Percentiles rank a stretch among this genome's conserved stretches.
Evolutionary conservation across 2,329 filamentous ascomycete genomes (phyloP).

Genomic region (Colletotrichum camelliae): DNA sequence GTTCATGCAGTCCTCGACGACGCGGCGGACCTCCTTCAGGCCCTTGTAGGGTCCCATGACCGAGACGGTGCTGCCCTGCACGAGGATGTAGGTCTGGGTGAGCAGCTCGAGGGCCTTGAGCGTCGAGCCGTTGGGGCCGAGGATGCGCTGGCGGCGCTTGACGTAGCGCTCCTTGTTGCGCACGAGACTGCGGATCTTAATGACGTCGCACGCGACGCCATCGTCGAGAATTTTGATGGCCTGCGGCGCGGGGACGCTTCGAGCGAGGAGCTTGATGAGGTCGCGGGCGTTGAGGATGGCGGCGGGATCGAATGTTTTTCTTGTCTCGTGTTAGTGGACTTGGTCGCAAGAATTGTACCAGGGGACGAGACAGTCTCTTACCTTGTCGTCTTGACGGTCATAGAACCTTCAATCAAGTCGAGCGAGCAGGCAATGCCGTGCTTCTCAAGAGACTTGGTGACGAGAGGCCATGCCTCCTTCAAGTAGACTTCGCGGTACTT

Average conservation of each 20-base stretch:
- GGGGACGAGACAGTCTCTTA: slow-evolving; percentile 54
- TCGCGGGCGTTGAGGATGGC: slow-evolving; percentile 93
- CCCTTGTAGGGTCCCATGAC: slow-evolving; percentile 94
- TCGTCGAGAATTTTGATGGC: slow-evolving; percentile 95
- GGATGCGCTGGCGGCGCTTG: slow-evolving; percentile 89
- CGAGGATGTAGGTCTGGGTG: slow-evolving; percentile 89
- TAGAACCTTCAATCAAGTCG: slow-evolving; percentile 92
- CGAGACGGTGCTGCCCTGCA: slow-evolving; percentile 94
- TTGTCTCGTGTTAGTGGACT: slow-evolving; percentile 25
- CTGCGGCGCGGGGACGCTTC: slow-evolving; percentile 91
- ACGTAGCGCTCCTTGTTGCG: slow-evolving; percentile 95
- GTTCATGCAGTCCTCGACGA: slow-evolving; percentile 95
- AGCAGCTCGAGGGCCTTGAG: slow-evolving; percentile 93
- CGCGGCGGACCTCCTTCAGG: slow-evolving; percentile 86
- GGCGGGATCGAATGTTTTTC: slow-evolving; percentile 90
- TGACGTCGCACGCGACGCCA: slow-evolving; percentile 88
- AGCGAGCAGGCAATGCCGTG: slow-evolving; percentile 88
- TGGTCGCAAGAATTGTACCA: slow-evolving; percentile 48
- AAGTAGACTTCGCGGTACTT: slow-evolving; percentile 97
- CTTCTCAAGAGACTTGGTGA: slow-evolving; percentile 88
- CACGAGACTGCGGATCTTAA: slow-evolving; percentile 92
- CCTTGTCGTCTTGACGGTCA: slow-evolving; percentile 94
- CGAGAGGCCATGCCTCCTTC: slow-evolving; percentile 89
- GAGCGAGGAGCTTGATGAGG: slow-evolving; percentile 88
- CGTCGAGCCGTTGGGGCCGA: slow-evolving; percentile 90